Percentiles rank a stretch among this genome's conserved stretches.
phyloP scores from a whole-genome alignment of 495 filamentous ascomycete genomes.

The Penicillium ochrochloron region DNA sequence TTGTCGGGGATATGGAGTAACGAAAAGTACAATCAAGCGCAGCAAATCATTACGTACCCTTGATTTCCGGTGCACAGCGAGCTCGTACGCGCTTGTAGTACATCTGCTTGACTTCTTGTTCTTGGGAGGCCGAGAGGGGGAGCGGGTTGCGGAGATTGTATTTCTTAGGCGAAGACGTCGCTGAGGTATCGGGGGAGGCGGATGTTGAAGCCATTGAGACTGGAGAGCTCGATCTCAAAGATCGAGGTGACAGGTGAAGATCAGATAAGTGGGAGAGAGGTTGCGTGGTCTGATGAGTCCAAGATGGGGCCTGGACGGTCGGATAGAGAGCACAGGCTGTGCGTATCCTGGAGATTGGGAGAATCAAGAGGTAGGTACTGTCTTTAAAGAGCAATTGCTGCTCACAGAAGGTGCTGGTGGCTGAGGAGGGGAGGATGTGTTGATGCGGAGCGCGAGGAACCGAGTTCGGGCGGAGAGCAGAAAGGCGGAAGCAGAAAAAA shows the following conservation, averaged over 20 bases:
- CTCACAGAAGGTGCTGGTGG: background rate
- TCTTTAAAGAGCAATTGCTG: constrained; percentile 9
- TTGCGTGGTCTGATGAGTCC: constrained; percentile 11
- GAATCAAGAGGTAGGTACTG: background rate
- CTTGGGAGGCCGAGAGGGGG: constrained; percentile 90
- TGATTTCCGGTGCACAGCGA: constrained; percentile 82
- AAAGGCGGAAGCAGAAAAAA: constrained; percentile 34
- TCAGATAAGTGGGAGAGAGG: constrained; percentile 16
- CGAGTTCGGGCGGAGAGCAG: constrained; percentile 35
- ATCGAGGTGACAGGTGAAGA: constrained; percentile 24
- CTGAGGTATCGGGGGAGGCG: constrained; percentile 26
- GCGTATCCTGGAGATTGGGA: background rate
- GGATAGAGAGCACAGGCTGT: background rate
- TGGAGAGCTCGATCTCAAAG: constrained; percentile 22
- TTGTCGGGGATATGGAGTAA: no score
- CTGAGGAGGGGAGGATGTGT: constrained; percentile 25
- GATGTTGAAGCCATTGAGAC: constrained; percentile 34
- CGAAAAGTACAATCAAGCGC: background rate
- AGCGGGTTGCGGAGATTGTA: constrained; percentile 73
- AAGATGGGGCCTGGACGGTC: background rate
- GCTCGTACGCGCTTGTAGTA: constrained; percentile 85
- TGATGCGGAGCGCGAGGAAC: constrained; percentile 37
- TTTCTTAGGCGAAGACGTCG: constrained; percentile 28
- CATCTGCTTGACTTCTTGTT: constrained; percentile 85
- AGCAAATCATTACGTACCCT: constrained; percentile 59